Base-by-base conservation (phyloP, 441 rosid genomes). In the Brassica hybrid region DNA sequence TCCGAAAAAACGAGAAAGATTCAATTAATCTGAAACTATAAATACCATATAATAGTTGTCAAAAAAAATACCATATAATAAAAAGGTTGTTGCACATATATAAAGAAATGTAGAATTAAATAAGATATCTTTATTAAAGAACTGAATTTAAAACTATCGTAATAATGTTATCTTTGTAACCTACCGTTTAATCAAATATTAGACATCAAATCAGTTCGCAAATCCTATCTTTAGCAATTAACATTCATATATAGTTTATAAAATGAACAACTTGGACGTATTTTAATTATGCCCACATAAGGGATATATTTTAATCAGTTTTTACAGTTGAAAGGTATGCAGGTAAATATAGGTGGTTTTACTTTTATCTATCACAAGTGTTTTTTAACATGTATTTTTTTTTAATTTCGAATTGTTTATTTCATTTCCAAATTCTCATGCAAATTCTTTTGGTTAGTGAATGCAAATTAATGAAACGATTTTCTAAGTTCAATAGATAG, bases 181-280 rank as follows among this genome's bases (percentile, higher is more conserved):
- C 73, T 73, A 61, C 81, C 69, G 69, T 34, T 67, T 72, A 50
- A 62, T 61, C 78, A 73, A 73, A 62, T 54, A 27, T 68, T 73
- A 66, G 64, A 58, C 77, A 73, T 12, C 69, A 66, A 73, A 78
- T 67, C 60, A 71, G 41, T 34, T 57, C 9, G 7, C 2, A 32
- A 77, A 65, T 58, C 73, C 62, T 72, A 77, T 21, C 62, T 77
- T 45, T 65, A 11, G 38, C 72, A 32, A 32, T 32, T 27, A 27
- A 5, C 48, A 58, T 65, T 14, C 60, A 57, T 18, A 57, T 18
- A 32, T 36, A 52, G 7, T 54, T 21, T 12, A 21, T n/a, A 48
- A 14, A 61, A 11, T 62, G 34, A 52, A 3, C 70, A 52, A 69
- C 13, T 21, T 69, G 60, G 41, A 34, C 34, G 6, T 62, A 6